These are phyloP conservation scores for Chalciporus chontae DNA, from an alignment of 768 basidiomycete genomes.

Conservation along the genomic window DNA sequence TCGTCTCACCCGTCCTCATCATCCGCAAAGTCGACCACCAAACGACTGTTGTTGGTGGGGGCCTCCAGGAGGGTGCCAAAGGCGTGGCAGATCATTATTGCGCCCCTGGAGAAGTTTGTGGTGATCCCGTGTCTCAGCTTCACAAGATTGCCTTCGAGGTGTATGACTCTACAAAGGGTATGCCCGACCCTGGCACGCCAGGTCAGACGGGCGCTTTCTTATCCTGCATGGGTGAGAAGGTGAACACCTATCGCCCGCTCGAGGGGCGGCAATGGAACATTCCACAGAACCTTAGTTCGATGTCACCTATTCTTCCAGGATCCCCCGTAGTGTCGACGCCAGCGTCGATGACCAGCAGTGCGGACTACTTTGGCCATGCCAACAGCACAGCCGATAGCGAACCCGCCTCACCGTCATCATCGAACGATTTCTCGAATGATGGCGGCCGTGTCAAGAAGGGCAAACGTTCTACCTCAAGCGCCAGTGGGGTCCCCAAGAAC, in stretches of 20 bases:
- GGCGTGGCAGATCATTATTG: slow-evolving; percentile 82
- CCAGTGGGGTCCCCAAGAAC: slow-evolving; percentile 40
- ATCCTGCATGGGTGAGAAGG: slow-evolving; percentile 91
- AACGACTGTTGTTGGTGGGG: slow-evolving; percentile 86
- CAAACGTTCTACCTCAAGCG: slow-evolving; percentile 74
- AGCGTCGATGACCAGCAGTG: slow-evolving; percentile 45
- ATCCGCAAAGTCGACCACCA: slow-evolving; percentile 92
- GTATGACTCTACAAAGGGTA: slow-evolving; percentile 63
- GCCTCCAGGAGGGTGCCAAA: slow-evolving; percentile 84
- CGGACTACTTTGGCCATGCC: slow-evolving; percentile 61
- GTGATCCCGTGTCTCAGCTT: slow-evolving; percentile 91
- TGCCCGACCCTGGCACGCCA: slow-evolving; percentile 74
- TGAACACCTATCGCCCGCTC: slow-evolving; percentile 83
- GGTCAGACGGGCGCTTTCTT: slow-evolving; percentile 80
- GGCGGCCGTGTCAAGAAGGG: slow-evolving; percentile 80
- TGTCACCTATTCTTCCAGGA: slow-evolving; percentile 59
- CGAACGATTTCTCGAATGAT: slow-evolving; percentile 74
- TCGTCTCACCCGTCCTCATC: slow-evolving; percentile 89
- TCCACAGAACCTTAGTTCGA: slow-evolving; percentile 39
- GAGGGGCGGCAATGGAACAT: slow-evolving; percentile 79
- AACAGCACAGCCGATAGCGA: slow-evolving; percentile 53
- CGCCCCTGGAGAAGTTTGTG: slow-evolving; percentile 80
- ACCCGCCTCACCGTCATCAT: slow-evolving; percentile 58
- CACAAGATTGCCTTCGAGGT: slow-evolving; percentile 96
- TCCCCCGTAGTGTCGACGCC: slow-evolving; percentile 70